Evolutionary conservation across 1,139 yeast species (phyloP), one percentile per base, ranked within the genome.

Genomic region (Kodamaea fungicola): DNA sequence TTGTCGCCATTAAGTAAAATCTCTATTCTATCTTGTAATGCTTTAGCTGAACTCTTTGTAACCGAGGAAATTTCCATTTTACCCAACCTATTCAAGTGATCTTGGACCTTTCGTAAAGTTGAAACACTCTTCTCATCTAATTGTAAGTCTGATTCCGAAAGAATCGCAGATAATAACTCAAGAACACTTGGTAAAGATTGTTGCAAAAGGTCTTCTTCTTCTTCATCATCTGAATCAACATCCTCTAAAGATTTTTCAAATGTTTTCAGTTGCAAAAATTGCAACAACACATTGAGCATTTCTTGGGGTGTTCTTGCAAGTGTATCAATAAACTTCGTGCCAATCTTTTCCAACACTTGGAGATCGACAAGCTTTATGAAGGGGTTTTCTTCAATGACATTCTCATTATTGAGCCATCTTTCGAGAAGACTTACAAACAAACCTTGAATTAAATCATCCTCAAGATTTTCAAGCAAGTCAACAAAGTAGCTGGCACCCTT

Each of bases 281-380:
- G 75, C 25, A 73, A 61, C 1, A 84, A 74, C 21, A 86, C 70
- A 12, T 62, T 64, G 22, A 86, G 61, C 43, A 83, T 70, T 38
- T 80, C 86, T 5, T 57, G 55, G 0, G 94, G 84, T 3, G 83
- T 76, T 27, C 74, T 74, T 8, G 87, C 73, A 28, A 90, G 59
- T 32, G 71, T 71, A 7, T 79, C 77, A 43, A 77, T 82, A 47
- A 83, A 83, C 22, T 68, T 68, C 10, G 72, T 73, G n/a, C 81
- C 77, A 31, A 87, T 59, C 12, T 64, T 62, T 50, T 88, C 92
- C 34, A 89, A 60, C 12, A 87, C 54, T 42, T 83, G 76, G 42
- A 86, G 65, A 52, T 84, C 83, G 6, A 79, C 64, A 33, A 88
- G 62, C 31, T 76, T 69, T 12, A 71, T 50, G 40, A 82, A 72